phyloP scores from a whole-genome alignment of 2,329 filamentous ascomycete species.

The Pyricularia pennisetigena region DNA sequence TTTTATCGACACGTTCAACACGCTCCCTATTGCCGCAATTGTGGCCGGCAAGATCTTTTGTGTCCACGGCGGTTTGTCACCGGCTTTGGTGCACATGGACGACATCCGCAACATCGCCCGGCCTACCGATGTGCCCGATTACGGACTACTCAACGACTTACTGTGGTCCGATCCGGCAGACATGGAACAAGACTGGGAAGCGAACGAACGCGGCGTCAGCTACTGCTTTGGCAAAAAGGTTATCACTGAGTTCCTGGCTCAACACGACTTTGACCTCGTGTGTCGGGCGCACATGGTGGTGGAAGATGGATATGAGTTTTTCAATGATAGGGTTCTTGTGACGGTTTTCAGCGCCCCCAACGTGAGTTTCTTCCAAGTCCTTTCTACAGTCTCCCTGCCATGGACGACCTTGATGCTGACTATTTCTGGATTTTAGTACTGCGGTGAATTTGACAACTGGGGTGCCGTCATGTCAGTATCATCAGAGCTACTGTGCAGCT shows the following conservation, averaged over 20 bases:
- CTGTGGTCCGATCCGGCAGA: constrained; percentile 99
- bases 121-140: constrained; percentile 97
- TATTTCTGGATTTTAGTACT: constrained; percentile 73
- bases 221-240: constrained; percentile 98
- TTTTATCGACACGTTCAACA: constrained; percentile 99
- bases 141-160: constrained; percentile 92
- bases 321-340: constrained; percentile 94
- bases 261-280: constrained; percentile 99
- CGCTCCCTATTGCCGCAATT: constrained; percentile 93
- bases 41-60: constrained; percentile 99
- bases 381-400: not conserved
- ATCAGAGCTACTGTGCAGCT: constrained; percentile 85
- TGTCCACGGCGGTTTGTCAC: constrained; percentile 96
- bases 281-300: constrained; percentile 98
- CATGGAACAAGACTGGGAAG: constrained; percentile 94
- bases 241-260: constrained; percentile 93
- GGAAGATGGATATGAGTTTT: constrained; percentile 99
- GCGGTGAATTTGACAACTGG: constrained; percentile 97
- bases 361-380: constrained; percentile 50
- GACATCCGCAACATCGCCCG: constrained; percentile 98
- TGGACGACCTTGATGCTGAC: not conserved
- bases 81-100: constrained; percentile 98
- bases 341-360: constrained; percentile 97
- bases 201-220: constrained; percentile 96
- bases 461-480: constrained; percentile 99